Evolutionary conservation across 2,329 filamentous ascomycete genomes (phyloP), one percentile per base, ranked within the genome.

Genomic region (Curvularia eragrostidis): DNA sequence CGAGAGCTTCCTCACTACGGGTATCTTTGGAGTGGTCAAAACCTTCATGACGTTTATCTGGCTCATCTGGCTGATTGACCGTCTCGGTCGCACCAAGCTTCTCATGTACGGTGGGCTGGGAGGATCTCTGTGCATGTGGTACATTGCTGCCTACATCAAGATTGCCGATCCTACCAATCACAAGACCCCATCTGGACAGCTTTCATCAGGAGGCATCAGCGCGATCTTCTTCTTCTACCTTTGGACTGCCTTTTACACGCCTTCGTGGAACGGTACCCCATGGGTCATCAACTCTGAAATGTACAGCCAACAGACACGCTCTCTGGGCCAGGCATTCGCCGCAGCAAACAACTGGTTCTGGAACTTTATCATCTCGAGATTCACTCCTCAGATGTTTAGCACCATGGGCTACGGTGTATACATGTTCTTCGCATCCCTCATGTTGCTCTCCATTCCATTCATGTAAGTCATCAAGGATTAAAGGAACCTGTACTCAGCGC

Each of bases 251-350:
- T 87, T 89, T 73, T 92, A 92, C 77, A 91, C 87, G 0, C 88
- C 79, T 1, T 77, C 85, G 0, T 91, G 88, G 88, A 91, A 91
- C 71, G 88, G 88, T 5, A 90, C 87, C 0, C 89, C 89, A 0
- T 92, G 90, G 90, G 88, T 93, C 28, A 77, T 90, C 69, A 91
- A 91, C 80, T 75, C 73, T 0, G 89, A 93, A 75, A 91, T 92
- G 82, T 92, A 91, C 74, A 86, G 89, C 69, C 84, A 87, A 62
- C 88, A 88, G 75, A 86, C 86, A 15, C 83, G 88, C 3, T 67
- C 64, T 19, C 50, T 93, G 0, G 89, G 89, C 1, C 89, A 91
- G 71, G 56, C 58, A 3, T 63, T 54, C 34, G 54, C 53, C 6
- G 49, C 54, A 0, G 86, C 86, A 15, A 88, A 85, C 77, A 91